These are phyloP conservation scores for Barnettozyma californica DNA, from an alignment of 805 yeast species.

Conservation along the genomic window DNA sequence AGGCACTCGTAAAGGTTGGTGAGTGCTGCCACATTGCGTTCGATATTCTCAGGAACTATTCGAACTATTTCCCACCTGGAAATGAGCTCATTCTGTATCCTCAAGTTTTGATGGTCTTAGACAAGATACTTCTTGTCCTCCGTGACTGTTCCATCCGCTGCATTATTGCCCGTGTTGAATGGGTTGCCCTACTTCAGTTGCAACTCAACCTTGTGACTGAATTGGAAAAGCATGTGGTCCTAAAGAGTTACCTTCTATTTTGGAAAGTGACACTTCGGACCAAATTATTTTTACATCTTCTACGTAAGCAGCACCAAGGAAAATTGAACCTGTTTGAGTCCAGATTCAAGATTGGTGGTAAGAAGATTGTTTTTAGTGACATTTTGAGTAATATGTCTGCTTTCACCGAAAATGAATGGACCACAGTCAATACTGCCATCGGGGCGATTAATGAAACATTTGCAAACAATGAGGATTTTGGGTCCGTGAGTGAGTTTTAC, in stretches of 20 bases:
- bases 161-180: background rate
- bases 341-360: slow-evolving; percentile 4
- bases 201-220: slow-evolving; percentile 16
- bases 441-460: slow-evolving; percentile 14
- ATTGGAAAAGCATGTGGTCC: slow-evolving; percentile 13
- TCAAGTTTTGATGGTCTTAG: slow-evolving; percentile 12
- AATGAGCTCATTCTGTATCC: slow-evolving; percentile 17
- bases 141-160: slow-evolving; percentile 10
- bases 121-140: slow-evolving; percentile 9
- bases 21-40: slow-evolving; percentile 12
- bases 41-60: slow-evolving; percentile 19
- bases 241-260: slow-evolving; percentile 16
- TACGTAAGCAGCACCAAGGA: slow-evolving; percentile 12
- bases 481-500: slow-evolving; percentile 12
- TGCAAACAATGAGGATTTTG: slow-evolving; percentile 6
- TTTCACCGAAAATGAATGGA: slow-evolving; percentile 9
- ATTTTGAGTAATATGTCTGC: slow-evolving; percentile 7
- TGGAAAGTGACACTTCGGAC: slow-evolving; percentile 16
- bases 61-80: slow-evolving; percentile 17
- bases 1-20: background rate
- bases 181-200: background rate
- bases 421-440: slow-evolving; percentile 9
- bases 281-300: slow-evolving; percentile 13
- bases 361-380: slow-evolving; percentile 13
- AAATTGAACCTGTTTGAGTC: slow-evolving; percentile 11